Base-by-base conservation (phyloP, 179 eudicot genomes). In the Gypsophila paniculata region DNA sequence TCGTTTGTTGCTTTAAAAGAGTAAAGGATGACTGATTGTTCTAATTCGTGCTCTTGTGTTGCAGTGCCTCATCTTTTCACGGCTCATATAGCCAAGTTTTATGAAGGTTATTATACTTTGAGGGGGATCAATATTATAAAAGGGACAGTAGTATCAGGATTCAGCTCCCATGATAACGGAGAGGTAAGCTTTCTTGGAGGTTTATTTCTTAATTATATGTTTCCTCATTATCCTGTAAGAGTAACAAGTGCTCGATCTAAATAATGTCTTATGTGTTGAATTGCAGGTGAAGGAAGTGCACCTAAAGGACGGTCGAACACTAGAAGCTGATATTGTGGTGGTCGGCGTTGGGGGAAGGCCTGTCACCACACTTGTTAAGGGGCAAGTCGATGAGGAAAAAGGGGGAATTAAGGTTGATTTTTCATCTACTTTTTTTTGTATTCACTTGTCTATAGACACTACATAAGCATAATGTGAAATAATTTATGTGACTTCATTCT, bases 291-390 rank as follows among this genome's bases (percentile, higher is more conserved):
- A 85, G 79, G 81, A 87, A 74, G 99, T 94, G 57, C 79, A 82
- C 52, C 91, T 94, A 14, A 94, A 94, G 88, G 96, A 94, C 75
- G 97, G 97, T 55, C 84, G 90, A 68, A 93, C 82, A 75, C 82
- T 91, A 55, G 96, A 86, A 68, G 99, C 97, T 51, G 97, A 94
- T 74, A 91, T 94, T 29, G 97, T 94, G 73, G 87, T 94, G 70
- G 99, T 94, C 78, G 99, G 99, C 63, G 99, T 92, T 75, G 99
- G 99, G 54, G 99, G 82, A 76, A 88, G 93, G 64, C 99, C 99
- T 52, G 93, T 91, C 51, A 91, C 85, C 39, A 57, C 66, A 26
- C 77, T 91, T 59, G 88, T 94, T 78, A 94, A 94, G 75, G 99
- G 99, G 18, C 99, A 94, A 76, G 82, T 92, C 75, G 91, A 80